phyloP scores from a whole-genome alignment of 129 eudicot genomes.

The Tagetes patula region DNA sequence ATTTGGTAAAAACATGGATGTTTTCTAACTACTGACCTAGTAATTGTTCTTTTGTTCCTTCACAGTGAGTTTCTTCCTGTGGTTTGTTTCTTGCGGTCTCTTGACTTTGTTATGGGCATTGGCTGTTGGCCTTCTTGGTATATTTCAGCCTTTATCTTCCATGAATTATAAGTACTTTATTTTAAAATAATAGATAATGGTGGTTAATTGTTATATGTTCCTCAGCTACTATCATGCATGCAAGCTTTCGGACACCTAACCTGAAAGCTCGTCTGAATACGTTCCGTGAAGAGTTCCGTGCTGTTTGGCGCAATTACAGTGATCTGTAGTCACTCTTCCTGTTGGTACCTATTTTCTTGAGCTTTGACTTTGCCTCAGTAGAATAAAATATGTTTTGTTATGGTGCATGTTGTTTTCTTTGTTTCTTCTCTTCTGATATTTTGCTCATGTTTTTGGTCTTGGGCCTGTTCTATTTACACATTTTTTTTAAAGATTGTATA shows the following conservation, averaged over 20 bases:
- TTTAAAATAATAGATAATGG: background rate
- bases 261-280: slow-evolving; percentile 97
- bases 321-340: slow-evolving; percentile 59
- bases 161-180: background rate
- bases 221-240: slow-evolving; percentile 78
- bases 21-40: slow-evolving; percentile 20
- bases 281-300: slow-evolving; percentile 95
- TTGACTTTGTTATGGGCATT: slow-evolving; percentile 72
- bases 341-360: slow-evolving; percentile 27
- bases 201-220: slow-evolving; percentile 22
- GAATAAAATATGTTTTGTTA: slow-evolving; percentile 15
- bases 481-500: background rate
- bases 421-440: background rate
- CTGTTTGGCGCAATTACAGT: slow-evolving; percentile 98
- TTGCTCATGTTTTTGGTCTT: slow-evolving; percentile 12
- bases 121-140: slow-evolving; percentile 76
- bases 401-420: slow-evolving; percentile 5
- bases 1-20: slow-evolving; percentile 3
- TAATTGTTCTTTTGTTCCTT: slow-evolving; percentile 19
- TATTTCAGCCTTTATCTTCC: slow-evolving; percentile 9
- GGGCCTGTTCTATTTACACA: slow-evolving; percentile 3
- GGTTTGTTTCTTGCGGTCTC: slow-evolving; percentile 91
- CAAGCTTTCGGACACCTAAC: slow-evolving; percentile 94
- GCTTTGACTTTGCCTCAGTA: background rate
- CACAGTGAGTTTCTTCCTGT: slow-evolving; percentile 77